Conservation (phyloP, 2,329 filamentous ascomycete genomes). For the Apiospora sp. region DNA sequence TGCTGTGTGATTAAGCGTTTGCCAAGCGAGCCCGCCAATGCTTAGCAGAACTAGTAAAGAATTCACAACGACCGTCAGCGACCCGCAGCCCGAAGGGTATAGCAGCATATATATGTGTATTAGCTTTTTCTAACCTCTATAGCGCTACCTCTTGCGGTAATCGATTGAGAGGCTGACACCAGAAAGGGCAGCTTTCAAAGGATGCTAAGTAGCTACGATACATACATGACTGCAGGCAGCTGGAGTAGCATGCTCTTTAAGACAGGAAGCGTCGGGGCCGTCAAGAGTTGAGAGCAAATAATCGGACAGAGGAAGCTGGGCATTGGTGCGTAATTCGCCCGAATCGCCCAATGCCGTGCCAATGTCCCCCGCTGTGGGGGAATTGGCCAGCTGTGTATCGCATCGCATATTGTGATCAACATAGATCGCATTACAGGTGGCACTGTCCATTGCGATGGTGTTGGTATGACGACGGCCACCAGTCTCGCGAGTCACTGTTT, state of each 20-base stretch:
- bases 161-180: too few relatives aligned
- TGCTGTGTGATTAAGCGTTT: too few relatives aligned
- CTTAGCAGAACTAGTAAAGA: not conserved
- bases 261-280: too few relatives aligned
- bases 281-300: too few relatives aligned
- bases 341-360: constrained; percentile 44
- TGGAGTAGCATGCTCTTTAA: too few relatives aligned
- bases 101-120: too few relatives aligned
- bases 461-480: constrained; percentile 17
- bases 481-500: constrained; percentile 18
- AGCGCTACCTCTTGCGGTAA: too few relatives aligned
- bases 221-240: too few relatives aligned
- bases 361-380: constrained; percentile 40
- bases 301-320: constrained; percentile 45
- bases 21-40: not conserved
- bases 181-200: too few relatives aligned
- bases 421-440: constrained; percentile 66
- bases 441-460: constrained; percentile 57
- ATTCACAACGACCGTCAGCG: not conserved
- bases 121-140: too few relatives aligned
- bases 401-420: constrained; percentile 62
- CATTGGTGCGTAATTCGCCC: constrained; percentile 51
- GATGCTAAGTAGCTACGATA: too few relatives aligned
- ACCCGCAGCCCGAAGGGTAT: too few relatives aligned
- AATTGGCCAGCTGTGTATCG: constrained; percentile 51